Evolutionary conservation across 169 alveolate genomes (phyloP).

Genomic region (Eimeria necatrix): DNA sequence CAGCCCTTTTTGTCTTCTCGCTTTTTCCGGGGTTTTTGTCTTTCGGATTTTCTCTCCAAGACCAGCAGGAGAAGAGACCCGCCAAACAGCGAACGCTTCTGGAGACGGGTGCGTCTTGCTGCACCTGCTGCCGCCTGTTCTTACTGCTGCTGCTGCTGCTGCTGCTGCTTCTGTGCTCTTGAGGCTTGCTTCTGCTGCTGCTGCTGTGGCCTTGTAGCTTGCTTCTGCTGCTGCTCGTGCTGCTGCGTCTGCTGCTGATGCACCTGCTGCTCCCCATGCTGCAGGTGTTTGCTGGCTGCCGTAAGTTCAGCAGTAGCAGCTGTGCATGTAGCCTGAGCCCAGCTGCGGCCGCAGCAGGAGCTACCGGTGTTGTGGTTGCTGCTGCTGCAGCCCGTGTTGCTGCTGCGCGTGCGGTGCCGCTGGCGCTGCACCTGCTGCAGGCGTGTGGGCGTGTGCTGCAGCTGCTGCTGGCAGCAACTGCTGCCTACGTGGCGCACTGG

Average conservation of each 20-base stretch:
- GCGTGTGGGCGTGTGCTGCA: slow-evolving; percentile 20
- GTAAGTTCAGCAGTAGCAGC: background rate
- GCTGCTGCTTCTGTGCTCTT: background rate
- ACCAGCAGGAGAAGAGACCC: slow-evolving; percentile 36
- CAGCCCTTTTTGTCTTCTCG: slow-evolving; percentile 9
- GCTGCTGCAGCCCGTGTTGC: background rate
- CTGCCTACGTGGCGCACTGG: slow-evolving; percentile 54
- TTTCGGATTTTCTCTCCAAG: slow-evolving; percentile 47
- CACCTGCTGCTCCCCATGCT: background rate
- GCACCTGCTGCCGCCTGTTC: background rate
- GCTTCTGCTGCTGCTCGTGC: slow-evolving; percentile 17
- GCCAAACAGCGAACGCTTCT: slow-evolving; percentile 64
- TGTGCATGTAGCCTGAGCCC: background rate
- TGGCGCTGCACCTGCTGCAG: background rate
- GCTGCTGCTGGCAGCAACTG: slow-evolving; percentile 43
- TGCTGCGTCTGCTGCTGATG: background rate
- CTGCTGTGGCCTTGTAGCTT: background rate
- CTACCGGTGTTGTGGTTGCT: background rate
- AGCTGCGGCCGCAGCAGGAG: background rate
- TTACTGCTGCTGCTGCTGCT: background rate
- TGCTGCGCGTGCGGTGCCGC: background rate
- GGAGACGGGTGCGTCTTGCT: slow-evolving; percentile 38
- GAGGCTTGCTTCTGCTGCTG: background rate
- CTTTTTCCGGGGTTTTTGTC: slow-evolving; percentile 20
- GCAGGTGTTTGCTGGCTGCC: slow-evolving; percentile 6